phyloP scores from a whole-genome alignment of 2,329 filamentous ascomycete genomes.

The Paecilomyces dactylethromorphus region DNA sequence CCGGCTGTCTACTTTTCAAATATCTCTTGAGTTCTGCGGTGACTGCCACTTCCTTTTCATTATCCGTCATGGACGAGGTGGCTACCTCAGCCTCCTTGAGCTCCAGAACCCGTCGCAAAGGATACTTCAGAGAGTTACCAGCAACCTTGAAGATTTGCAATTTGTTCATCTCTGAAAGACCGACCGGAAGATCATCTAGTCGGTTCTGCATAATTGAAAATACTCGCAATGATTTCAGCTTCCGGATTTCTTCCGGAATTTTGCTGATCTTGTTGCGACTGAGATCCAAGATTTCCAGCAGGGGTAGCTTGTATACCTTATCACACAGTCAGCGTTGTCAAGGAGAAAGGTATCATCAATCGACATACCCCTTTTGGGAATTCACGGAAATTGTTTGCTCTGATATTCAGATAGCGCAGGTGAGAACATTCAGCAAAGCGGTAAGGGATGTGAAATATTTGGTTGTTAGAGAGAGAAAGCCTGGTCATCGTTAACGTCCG shows the following conservation, averaged over 20 bases:
- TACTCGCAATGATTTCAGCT: constrained; percentile 79
- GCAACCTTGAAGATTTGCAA: constrained; percentile 85
- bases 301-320: constrained; percentile 77
- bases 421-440: constrained; percentile 44
- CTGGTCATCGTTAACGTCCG: constrained; percentile 19
- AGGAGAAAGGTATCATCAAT: background rate
- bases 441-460: constrained; percentile 43
- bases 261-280: constrained; percentile 77
- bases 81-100: constrained; percentile 60
- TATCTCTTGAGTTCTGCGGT: constrained; percentile 56
- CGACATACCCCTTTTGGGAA: constrained; percentile 58
- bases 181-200: constrained; percentile 75
- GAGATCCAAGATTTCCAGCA: constrained; percentile 87
- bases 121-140: constrained; percentile 78
- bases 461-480: constrained; percentile 46
- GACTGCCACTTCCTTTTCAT: constrained; percentile 54
- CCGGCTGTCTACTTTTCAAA: constrained; percentile 42
- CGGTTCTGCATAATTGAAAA: constrained; percentile 81
- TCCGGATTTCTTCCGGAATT: constrained; percentile 72
- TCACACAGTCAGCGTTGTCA: constrained; percentile 17
- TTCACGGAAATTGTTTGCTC: constrained; percentile 47
- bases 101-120: constrained; percentile 63
- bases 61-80: constrained; percentile 47
- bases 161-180: constrained; percentile 82
- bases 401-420: constrained; percentile 45